Evolutionary conservation across 495 filamentous ascomycete genomes (phyloP), one percentile per base, ranked within the genome.

Genomic region (Aspergillus diversus): DNA sequence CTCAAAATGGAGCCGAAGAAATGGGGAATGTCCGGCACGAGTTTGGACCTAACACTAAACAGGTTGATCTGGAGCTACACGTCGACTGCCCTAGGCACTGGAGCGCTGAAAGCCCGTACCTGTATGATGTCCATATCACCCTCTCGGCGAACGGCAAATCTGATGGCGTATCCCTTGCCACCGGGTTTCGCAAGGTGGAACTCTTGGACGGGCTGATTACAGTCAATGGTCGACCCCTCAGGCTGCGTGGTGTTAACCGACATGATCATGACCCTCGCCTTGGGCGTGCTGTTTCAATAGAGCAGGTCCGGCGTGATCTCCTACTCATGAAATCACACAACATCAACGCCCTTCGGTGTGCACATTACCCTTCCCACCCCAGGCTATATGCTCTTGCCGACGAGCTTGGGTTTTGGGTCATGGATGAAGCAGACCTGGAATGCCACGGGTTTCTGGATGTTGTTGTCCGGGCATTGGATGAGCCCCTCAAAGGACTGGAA

Each of bases 401-500:
- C 33, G 58, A 60, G 58, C 16, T 60, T 0, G 58, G 58, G 1
- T 21, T 60, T 5, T 60, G 50, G n/a, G 58, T 60, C 21, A 60
- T 60, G 27, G 48, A 48, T 7, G 58, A 60, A 16, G 58, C 58
- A 4, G 58, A 60, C 11, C 58, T 60, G 1, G 58, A 60, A 53
- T 60, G 58, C 58, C 58, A 60, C 33, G 58, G 58, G 11, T 60
- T 39, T 39, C 35, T 39, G 35, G 35, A 51, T 51, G 49, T 27
- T 31, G 31, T 31, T 7, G 49, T 51, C 3, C 16, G 31, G 15
- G 7, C 49, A 9, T 21, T 17, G 9, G 31, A 51, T 39, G 35
- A 39, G 35, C 35, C 35, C 12, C 12, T 39, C 5, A 39, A 5
- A 5, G 7, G 7, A 11, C 7, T 51, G n/a, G 16, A 7, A 5